Evolutionary conservation across 2,329 filamentous ascomycete species (phyloP).

Genomic region (Beauveria brongniartii): DNA sequence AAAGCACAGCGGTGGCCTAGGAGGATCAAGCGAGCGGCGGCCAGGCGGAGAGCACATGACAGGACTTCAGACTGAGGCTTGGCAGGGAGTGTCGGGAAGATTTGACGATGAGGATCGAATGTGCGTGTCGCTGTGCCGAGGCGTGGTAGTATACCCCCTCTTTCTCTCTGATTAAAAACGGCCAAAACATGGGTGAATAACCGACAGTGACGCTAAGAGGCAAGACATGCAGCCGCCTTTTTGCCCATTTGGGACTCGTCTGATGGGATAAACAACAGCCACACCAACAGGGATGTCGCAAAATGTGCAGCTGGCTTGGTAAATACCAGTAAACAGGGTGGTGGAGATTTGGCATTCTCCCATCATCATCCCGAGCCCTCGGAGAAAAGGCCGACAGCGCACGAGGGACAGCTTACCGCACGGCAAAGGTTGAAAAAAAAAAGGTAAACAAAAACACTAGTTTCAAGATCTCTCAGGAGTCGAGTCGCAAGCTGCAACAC

Average conservation of each 20-base stretch:
- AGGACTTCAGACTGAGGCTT: constrained; percentile 10
- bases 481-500: neutral
- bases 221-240: constrained; percentile 8
- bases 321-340: neutral
- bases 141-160: constrained; percentile 6
- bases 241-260: constrained; percentile 6
- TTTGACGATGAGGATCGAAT: constrained; percentile 9
- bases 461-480: neutral
- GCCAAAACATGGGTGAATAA: constrained; percentile 7
- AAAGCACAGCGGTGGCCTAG: neutral
- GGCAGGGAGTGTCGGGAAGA: constrained; percentile 2
- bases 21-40: neutral
- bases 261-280: neutral
- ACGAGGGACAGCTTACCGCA: neutral
- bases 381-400: neutral
- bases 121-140: constrained; percentile 4
- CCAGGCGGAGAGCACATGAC: constrained; percentile 1
- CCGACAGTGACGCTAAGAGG: constrained; percentile 1
- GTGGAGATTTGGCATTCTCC: neutral
- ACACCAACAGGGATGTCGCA: neutral
- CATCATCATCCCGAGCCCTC: neutral
- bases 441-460: neutral
- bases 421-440: neutral
- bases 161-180: constrained; percentile 7
- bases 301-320: neutral